These are phyloP conservation scores for Pharnaceum exiguum DNA, from an alignment of 148 eudicot species.

Conservation along the genomic window DNA sequence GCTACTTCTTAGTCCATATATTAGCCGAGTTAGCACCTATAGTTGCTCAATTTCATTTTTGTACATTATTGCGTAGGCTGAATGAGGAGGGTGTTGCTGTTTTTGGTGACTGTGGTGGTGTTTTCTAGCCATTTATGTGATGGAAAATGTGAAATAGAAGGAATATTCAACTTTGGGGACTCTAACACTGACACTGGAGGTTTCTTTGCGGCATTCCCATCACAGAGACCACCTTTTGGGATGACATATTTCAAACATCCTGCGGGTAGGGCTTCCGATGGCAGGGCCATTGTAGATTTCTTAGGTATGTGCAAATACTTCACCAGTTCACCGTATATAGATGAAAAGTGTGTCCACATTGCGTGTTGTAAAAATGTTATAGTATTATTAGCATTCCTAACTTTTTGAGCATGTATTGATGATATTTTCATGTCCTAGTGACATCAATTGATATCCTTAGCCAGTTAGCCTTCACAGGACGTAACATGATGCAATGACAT, in stretches of 20 bases:
- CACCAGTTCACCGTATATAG: too few relatives aligned
- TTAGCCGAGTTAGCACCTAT: too few relatives aligned
- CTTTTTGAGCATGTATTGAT: background rate
- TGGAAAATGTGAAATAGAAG: conserved; percentile 57
- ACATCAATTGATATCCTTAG: too few relatives aligned
- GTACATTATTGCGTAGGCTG: background rate
- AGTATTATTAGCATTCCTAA: background rate
- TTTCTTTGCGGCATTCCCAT: conserved; percentile 70
- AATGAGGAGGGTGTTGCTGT: conserved; percentile 12
- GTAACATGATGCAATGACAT: too few relatives aligned
- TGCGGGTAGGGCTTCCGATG: conserved; percentile 70
- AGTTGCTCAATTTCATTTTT: background rate
- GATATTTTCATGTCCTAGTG: too few relatives aligned
- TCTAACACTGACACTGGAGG: conserved; percentile 89
- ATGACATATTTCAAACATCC: conserved; percentile 79
- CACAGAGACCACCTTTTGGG: conserved; percentile 44
- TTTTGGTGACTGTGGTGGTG: conserved; percentile 14
- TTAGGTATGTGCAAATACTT: conserved; percentile 36
- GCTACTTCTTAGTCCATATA: too few relatives aligned
- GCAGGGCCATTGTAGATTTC: conserved; percentile 74
- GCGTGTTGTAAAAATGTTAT: too few relatives aligned
- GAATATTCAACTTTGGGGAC: conserved; percentile 87
- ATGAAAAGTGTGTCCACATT: too few relatives aligned
- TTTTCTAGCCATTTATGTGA: conserved; percentile 10
- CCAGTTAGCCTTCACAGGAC: too few relatives aligned